phyloP scores from a whole-genome alignment of 176 grass and related monocot species.

The Hsuehochloa calcarea region DNA sequence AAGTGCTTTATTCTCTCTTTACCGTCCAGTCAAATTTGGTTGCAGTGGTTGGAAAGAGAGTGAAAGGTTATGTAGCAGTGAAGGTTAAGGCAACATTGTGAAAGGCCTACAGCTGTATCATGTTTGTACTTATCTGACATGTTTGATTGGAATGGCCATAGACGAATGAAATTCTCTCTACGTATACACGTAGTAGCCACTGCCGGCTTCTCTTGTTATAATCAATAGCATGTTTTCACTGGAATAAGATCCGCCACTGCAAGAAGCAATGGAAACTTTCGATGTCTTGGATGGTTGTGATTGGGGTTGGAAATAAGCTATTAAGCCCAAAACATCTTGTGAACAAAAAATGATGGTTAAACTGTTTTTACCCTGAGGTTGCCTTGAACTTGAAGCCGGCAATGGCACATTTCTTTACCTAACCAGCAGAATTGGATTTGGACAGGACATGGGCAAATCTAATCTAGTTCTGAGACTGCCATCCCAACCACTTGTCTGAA shows the following conservation, averaged over 20 bases:
- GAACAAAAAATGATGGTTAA: background rate
- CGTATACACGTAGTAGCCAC: background rate
- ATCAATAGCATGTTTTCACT: background rate
- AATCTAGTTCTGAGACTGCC: background rate
- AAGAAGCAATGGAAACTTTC: background rate
- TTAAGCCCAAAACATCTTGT: background rate
- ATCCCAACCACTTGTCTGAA: background rate
- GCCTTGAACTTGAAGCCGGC: background rate
- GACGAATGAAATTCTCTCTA: background rate
- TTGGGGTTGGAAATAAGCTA: background rate
- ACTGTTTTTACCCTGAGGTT: background rate
- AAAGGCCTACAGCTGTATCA: background rate
- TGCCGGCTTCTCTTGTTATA: background rate
- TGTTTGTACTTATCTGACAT: background rate
- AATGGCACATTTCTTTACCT: background rate
- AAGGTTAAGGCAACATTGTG: background rate
- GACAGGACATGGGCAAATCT: background rate
- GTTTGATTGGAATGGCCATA: background rate
- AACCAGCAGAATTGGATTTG: background rate
- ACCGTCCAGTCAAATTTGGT: background rate
- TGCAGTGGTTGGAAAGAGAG: background rate
- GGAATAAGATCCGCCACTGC: background rate
- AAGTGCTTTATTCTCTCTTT: background rate
- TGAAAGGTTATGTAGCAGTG: background rate
- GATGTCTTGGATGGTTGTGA: background rate